Base-by-base conservation (phyloP, 73 alveolate genomes). In the Paramecium caudatum region DNA sequence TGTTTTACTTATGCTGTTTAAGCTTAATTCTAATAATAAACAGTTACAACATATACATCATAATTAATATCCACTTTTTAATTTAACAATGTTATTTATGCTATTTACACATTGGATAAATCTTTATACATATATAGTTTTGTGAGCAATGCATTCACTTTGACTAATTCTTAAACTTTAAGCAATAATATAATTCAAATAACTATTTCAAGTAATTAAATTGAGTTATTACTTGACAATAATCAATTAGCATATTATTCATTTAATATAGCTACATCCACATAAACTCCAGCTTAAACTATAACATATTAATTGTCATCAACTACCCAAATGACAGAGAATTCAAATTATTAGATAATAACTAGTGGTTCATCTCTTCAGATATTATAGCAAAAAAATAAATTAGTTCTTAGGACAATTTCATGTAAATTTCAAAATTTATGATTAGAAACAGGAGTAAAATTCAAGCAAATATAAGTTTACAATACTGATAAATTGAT, bases 221-320 rank as follows among this genome's bases (percentile, higher is more conserved):
- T 55, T 23, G 23, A 55, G 27, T 21, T 55, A 9, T 8, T 55
- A 21, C 30, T 55, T 17, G n/a, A 25, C 30, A 21, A 55, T 55
- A 23, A 55, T 10, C 23, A 8, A 27, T 21, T 55, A 23, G 23
- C 23, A 12, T 55, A 21, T 10, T 55, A 43, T 10, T 55, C 8
- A 55, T 55, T 55, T 55, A 55, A 43, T 55, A 27, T 55, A 27
- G 41, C 80, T 9, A 55, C 80, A 23, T 27, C 80, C 13, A 9
- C 8, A 19, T 27, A 37, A 1, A 17, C 23, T 23, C 23, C 30
- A 23, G 3, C 5, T 9, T 23, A 0, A n/a, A n/a, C n/a, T n/a
- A n/a, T n/a, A n/a, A n/a, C n/a, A n/a, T n/a, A n/a, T n/a, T n/a
- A n/a, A n/a, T n/a, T n/a, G n/a, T n/a, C n/a, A n/a, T n/a, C n/a